Conservation (phyloP, 805 yeast species). For the Teunomyces panamensis region DNA sequence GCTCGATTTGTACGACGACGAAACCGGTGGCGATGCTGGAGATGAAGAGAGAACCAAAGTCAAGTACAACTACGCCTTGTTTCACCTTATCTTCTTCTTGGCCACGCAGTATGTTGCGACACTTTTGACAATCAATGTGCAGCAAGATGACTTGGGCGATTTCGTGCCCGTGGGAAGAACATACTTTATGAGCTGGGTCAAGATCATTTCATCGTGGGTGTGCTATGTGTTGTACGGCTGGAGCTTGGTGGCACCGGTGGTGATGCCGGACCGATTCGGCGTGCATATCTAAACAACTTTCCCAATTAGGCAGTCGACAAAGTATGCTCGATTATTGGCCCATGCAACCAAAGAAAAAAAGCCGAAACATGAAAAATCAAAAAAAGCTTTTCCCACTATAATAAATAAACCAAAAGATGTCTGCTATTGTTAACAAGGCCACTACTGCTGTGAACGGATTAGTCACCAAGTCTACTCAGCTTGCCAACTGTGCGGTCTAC, state of each 20-base stretch:
- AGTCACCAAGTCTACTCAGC: conserved; percentile 36
- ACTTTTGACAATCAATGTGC: conserved; percentile 85
- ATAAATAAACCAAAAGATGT: conserved; percentile 23
- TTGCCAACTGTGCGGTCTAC: conserved; percentile 62
- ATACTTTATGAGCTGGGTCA: conserved; percentile 92
- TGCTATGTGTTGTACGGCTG: conserved; percentile 84
- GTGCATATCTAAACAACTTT: conserved; percentile 16
- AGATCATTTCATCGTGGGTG: conserved; percentile 87
- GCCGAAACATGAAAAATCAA: conserved; percentile 4
- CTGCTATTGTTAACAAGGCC: conserved; percentile 43
- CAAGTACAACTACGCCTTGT: conserved; percentile 79
- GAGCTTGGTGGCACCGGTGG: conserved; percentile 87
- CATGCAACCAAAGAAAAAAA: conserved; percentile 1
- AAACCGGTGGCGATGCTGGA: conserved; percentile 28
- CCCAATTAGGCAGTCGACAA: conserved; percentile 23
- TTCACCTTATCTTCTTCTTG: conserved; percentile 86
- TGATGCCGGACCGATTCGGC: conserved; percentile 85
- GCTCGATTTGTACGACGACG: conserved; percentile 52
- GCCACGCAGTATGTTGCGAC: conserved; percentile 98
- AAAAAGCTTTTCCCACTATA: background rate
- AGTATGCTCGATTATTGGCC: conserved; percentile 14
- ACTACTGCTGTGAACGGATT: conserved; percentile 34
- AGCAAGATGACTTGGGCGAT: conserved; percentile 77
- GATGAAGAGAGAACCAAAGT: conserved; percentile 60
- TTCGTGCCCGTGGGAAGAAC: conserved; percentile 97